A percentile compares a stretch with the other conserved stretches of the same genome.
phyloP scores from a whole-genome alignment of 2,329 filamentous ascomycete genomes.

The Arthrobotrys pseudoclavata region DNA sequence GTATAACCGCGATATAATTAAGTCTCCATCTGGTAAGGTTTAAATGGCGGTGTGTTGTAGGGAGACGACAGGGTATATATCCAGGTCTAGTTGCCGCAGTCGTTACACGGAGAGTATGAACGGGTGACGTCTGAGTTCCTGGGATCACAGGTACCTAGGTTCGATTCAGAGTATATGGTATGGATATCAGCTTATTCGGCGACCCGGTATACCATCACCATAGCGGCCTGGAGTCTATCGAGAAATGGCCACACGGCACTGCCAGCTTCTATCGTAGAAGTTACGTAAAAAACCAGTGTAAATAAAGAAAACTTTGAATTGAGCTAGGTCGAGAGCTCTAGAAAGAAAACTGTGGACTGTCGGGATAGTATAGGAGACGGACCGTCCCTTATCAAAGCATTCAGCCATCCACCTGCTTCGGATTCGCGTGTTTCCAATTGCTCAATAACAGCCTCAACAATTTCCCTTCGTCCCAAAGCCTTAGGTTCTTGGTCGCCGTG shows the following conservation, averaged over 20 bases:
- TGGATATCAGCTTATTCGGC: slow-evolving; percentile 5
- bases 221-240: slow-evolving; percentile 12
- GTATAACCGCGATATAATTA: slow-evolving; percentile 6
- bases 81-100: slow-evolving; percentile 1
- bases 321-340: slow-evolving; percentile 4
- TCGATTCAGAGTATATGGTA: slow-evolving; percentile 1
- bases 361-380: slow-evolving; percentile 15
- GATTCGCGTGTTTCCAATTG: background rate
- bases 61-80: slow-evolving; percentile 5
- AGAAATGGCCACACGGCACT: slow-evolving; percentile 17
- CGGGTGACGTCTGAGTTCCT: slow-evolving; percentile 10
- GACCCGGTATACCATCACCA: slow-evolving; percentile 1
- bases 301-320: slow-evolving; percentile 14
- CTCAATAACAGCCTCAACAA: background rate
- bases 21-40: slow-evolving; percentile 8
- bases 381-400: slow-evolving; percentile 20
- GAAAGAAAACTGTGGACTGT: slow-evolving; percentile 6
- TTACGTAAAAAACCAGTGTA: slow-evolving; percentile 17
- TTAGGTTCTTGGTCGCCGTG: background rate
- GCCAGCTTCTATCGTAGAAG: background rate
- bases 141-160: slow-evolving; percentile 15
- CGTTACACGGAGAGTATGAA: slow-evolving; percentile 2
- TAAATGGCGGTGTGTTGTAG: slow-evolving; percentile 16
- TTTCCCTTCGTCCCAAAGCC: background rate
- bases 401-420: background rate